These are phyloP conservation scores for Xylaria sp. DNA, from an alignment of 2,329 filamentous ascomycete genomes.

Conservation along the genomic window DNA sequence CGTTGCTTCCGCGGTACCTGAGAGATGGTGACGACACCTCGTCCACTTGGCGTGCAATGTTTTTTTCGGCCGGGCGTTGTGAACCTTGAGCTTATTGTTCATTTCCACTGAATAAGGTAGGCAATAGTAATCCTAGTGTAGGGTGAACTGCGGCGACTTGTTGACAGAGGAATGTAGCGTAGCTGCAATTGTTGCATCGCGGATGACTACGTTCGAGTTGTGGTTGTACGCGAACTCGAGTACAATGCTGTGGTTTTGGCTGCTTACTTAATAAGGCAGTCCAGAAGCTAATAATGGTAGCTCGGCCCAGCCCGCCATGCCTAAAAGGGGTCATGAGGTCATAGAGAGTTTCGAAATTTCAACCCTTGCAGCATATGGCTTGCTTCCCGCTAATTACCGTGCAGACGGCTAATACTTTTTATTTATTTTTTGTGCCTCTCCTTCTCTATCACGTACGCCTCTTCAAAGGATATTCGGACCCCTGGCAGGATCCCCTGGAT, in stretches of 20 bases:
- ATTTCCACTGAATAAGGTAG: background rate
- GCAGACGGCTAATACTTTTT: background rate
- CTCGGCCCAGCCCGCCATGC: background rate
- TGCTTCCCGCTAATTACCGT: constrained; percentile 21
- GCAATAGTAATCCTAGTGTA: background rate
- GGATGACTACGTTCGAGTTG: background rate
- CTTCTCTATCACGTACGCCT: too few species aligned
- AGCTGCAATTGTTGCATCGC: background rate
- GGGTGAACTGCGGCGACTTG: background rate
- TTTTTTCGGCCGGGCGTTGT: constrained; percentile 3
- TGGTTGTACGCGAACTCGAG: background rate
- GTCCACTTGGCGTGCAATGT: constrained; percentile 13
- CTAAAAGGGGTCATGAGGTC: constrained; percentile 31
- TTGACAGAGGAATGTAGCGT: background rate
- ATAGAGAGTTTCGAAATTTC: constrained; percentile 20
- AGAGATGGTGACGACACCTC: constrained; percentile 22
- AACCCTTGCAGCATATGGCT: constrained; percentile 26
- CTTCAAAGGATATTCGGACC: background rate
- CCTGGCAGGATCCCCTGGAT: constrained; percentile 1
- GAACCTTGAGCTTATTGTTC: background rate
- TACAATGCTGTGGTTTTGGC: background rate
- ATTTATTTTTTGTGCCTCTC: background rate
- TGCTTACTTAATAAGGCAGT: background rate
- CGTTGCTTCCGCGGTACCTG: constrained; percentile 11
- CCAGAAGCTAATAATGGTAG: background rate